Conservation (phyloP, 306 rosid genomes). For the Trifolium dubium region DNA sequence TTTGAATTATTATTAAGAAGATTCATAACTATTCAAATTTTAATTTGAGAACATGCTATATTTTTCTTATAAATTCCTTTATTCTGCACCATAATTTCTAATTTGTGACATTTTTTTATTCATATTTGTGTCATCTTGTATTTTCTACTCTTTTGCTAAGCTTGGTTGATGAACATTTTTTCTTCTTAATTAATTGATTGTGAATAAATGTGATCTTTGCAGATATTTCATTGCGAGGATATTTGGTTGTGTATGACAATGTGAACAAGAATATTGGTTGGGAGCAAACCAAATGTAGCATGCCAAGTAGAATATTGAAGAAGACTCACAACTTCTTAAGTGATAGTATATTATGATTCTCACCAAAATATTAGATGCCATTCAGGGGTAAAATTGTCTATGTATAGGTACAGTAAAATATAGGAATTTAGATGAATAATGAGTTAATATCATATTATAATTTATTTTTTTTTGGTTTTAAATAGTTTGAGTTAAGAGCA, state of each 20-base stretch:
- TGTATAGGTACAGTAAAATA: constrained; percentile 35
- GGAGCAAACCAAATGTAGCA: constrained; percentile 56
- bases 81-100: neutral
- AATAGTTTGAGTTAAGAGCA: neutral
- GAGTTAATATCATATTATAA: neutral
- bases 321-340: constrained; percentile 39
- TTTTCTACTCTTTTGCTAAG: neutral
- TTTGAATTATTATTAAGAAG: neutral
- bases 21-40: neutral
- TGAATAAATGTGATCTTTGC: constrained; percentile 36
- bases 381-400: neutral
- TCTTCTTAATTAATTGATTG: neutral
- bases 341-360: constrained; percentile 38
- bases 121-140: neutral
- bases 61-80: neutral
- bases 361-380: neutral
- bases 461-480: too few species aligned
- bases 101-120: too few species aligned
- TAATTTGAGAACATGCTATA: neutral
- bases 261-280: constrained; percentile 76
- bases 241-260: constrained; percentile 75
- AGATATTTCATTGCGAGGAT: constrained; percentile 77
- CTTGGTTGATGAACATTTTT: neutral
- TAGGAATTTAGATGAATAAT: constrained; percentile 4
- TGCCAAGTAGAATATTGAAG: constrained; percentile 52